These are phyloP conservation scores for Cavenderia fasciculata DNA, from an alignment of 78 protist species.

Conservation along the genomic window DNA sequence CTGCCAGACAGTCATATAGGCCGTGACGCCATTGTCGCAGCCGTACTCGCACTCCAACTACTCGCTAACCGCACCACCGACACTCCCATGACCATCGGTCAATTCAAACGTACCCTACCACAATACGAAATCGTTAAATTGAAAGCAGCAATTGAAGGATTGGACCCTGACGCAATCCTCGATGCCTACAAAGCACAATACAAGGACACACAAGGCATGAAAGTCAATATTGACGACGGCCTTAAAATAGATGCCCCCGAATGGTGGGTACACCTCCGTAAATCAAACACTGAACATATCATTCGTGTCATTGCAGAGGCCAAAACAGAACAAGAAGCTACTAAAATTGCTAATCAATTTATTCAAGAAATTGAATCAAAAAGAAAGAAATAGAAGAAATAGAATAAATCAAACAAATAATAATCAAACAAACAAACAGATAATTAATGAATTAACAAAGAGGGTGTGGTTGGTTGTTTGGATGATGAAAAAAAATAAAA, in stretches of 20 bases:
- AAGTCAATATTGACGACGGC: slow-evolving; percentile 74
- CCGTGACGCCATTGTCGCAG: slow-evolving; percentile 87
- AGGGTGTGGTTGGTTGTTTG: no score
- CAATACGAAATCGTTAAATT: slow-evolving; percentile 84
- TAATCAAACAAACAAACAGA: no score
- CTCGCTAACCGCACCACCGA: slow-evolving; percentile 35
- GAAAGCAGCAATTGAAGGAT: slow-evolving; percentile 76
- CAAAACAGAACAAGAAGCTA: slow-evolving; percentile 33
- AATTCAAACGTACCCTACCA: slow-evolving; percentile 68
- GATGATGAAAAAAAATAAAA: no score
- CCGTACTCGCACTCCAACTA: slow-evolving; percentile 61
- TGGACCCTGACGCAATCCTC: slow-evolving; percentile 75
- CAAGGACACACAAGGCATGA: background rate
- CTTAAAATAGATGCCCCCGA: slow-evolving; percentile 67
- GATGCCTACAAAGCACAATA: slow-evolving; percentile 26
- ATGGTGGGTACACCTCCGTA: slow-evolving; percentile 87
- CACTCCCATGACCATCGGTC: slow-evolving; percentile 7
- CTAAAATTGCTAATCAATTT: slow-evolving; percentile 22
- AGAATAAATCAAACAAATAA: no score
- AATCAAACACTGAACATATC: slow-evolving; percentile 86
- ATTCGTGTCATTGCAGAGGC: slow-evolving; percentile 83
- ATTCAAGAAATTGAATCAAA: slow-evolving; percentile 27
- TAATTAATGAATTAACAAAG: no score
- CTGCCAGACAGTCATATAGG: slow-evolving; percentile 84
- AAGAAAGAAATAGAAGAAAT: slow-evolving; percentile 8